These are phyloP conservation scores for Hypoxylon sp. DNA, from an alignment of 2,329 filamentous ascomycete genomes.

Conservation along the genomic window DNA sequence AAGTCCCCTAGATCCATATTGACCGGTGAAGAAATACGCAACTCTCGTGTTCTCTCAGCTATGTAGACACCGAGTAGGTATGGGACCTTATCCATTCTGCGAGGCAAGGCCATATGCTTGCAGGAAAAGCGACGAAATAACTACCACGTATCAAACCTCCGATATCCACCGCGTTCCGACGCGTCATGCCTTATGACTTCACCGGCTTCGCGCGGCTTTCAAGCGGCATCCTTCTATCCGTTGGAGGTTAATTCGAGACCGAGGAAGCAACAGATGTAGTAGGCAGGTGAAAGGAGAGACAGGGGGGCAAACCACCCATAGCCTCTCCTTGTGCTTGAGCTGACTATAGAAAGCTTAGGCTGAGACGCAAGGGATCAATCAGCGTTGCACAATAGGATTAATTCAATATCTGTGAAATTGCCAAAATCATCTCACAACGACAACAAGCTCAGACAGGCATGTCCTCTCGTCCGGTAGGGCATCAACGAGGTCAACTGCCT, in stretches of 20 bases:
- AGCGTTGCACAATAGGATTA: constrained; percentile 28
- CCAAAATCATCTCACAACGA: constrained; percentile 21
- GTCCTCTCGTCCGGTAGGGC: constrained; percentile 42
- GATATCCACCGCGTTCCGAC: constrained; percentile 5
- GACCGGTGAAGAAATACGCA: constrained; percentile 27
- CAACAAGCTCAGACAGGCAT: constrained; percentile 20
- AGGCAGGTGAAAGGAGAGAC: constrained; percentile 12
- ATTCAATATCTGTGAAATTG: constrained; percentile 34
- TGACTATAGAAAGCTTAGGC: constrained; percentile 26
- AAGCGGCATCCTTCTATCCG: constrained; percentile 7
- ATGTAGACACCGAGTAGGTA: constrained; percentile 9
- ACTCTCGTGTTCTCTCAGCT: constrained; percentile 4
- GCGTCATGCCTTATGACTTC: constrained; percentile 12
- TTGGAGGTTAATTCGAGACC: constrained; percentile 12
- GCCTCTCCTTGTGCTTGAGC: constrained; percentile 4
- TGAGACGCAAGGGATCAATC: constrained; percentile 23
- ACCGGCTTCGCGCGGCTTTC: constrained; percentile 17
- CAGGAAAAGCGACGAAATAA: constrained; percentile 10
- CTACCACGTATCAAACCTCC: constrained; percentile 21
- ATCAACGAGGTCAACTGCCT: constrained; percentile 33
- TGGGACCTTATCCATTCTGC: constrained; percentile 6
- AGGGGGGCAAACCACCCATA: constrained; percentile 16
- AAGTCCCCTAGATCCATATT: constrained; percentile 17
- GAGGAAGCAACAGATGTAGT: constrained; percentile 2
- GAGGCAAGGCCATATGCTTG: constrained; percentile 17